Conservation (phyloP, 2,329 filamentous ascomycete species). For the Leptographium procerum region DNA sequence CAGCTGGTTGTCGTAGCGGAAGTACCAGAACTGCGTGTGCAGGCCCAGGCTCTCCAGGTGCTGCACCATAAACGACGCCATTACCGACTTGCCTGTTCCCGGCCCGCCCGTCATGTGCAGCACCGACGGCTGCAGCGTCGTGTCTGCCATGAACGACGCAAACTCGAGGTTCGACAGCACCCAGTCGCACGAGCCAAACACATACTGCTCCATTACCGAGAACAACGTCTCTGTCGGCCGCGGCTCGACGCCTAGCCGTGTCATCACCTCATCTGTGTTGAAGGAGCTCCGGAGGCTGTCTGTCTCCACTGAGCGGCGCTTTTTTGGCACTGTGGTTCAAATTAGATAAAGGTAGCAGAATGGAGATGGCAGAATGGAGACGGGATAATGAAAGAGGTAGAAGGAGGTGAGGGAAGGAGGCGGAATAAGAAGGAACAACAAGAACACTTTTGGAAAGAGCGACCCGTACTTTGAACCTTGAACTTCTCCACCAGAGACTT, state of each 20-base stretch:
- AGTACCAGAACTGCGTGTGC: background rate
- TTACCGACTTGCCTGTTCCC: slow-evolving; percentile 1
- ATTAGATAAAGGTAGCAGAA: no score
- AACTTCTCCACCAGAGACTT: background rate
- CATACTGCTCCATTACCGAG: background rate
- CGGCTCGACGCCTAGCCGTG: background rate
- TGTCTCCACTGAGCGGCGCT: background rate
- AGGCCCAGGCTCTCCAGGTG: background rate
- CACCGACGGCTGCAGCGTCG: background rate
- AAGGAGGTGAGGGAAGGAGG: no score
- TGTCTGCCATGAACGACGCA: background rate
- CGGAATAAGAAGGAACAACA: no score
- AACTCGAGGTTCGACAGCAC: background rate
- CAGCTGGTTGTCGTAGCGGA: background rate
- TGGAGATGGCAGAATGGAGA: no score
- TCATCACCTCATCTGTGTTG: background rate
- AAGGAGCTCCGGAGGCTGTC: background rate
- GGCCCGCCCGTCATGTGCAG: background rate
- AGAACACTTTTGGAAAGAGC: no score
- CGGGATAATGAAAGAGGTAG: no score
- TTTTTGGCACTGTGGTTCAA: no score
- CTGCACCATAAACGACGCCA: background rate
- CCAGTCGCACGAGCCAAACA: slow-evolving; percentile 2
- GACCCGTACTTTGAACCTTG: background rate
- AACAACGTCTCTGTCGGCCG: background rate